Evolutionary conservation across 345 rosid genomes (phyloP).

Genomic region (Draba incana): DNA sequence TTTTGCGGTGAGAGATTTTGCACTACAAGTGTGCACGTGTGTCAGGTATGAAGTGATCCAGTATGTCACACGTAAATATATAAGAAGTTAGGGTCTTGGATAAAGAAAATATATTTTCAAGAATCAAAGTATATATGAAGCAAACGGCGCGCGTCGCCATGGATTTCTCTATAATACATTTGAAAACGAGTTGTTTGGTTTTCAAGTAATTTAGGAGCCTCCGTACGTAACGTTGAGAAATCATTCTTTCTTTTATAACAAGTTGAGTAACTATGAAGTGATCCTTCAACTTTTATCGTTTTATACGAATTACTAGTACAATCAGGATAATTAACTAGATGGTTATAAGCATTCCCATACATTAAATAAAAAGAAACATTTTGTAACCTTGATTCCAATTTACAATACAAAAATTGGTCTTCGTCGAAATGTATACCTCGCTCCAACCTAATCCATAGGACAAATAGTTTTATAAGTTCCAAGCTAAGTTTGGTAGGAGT

Average conservation of each 20-base stretch:
- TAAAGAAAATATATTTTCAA: conserved; percentile 16
- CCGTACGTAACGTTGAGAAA: conserved; percentile 41
- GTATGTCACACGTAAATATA: conserved; percentile 7
- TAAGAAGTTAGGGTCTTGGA: conserved; percentile 26
- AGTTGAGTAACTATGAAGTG: conserved; percentile 37
- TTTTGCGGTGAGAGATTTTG: conserved; percentile 5
- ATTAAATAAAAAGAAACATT: no score
- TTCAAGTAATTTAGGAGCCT: conserved; percentile 29
- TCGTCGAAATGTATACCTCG: not conserved
- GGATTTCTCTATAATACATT: conserved; percentile 25
- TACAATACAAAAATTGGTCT: not conserved
- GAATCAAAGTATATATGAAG: conserved; percentile 37
- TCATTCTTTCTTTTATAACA: not conserved
- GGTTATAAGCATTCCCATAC: no score
- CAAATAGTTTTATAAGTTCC: not conserved
- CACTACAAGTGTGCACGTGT: conserved; percentile 19
- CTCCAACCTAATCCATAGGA: not conserved
- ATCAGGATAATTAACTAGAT: not conserved
- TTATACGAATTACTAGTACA: not conserved
- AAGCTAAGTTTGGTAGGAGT: not conserved
- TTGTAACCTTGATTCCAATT: not conserved
- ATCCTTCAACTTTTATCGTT: conserved; percentile 33
- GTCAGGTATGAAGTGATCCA: not conserved
- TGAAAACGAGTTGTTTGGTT: conserved; percentile 31
- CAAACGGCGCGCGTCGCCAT: conserved; percentile 42